Conservation (phyloP, 495 filamentous ascomycete species). For the Talaromyces borbonicus region DNA sequence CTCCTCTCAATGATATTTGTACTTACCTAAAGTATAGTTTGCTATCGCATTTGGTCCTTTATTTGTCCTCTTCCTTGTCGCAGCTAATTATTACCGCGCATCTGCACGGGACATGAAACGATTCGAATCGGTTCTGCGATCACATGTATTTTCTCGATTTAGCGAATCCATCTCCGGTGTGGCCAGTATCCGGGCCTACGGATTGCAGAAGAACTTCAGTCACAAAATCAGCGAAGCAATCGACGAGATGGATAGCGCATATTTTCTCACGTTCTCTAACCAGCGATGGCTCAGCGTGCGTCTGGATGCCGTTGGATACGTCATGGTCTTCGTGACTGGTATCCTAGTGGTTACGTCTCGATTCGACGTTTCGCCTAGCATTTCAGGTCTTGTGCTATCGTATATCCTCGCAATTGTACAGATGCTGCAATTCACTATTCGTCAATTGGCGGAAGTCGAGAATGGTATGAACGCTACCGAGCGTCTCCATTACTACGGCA, state of each 20-base stretch:
- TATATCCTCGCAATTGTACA: conserved; percentile 93
- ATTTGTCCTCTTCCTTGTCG: conserved; percentile 68
- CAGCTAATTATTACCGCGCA: conserved; percentile 78
- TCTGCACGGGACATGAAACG: conserved; percentile 92
- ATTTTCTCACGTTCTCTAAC: conserved; percentile 88
- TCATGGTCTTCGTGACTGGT: conserved; percentile 74
- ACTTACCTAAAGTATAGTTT: conserved; percentile 36
- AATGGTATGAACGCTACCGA: conserved; percentile 97
- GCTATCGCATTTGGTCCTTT: conserved; percentile 81
- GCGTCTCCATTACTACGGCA: conserved; percentile 87
- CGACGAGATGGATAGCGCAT: conserved; percentile 86
- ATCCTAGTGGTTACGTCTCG: conserved; percentile 89
- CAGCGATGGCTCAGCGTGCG: conserved; percentile 85
- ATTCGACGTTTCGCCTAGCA: conserved; percentile 78
- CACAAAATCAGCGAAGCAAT: conserved; percentile 57
- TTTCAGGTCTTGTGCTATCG: conserved; percentile 76
- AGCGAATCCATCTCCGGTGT: conserved; percentile 77
- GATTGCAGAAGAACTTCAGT: conserved; percentile 64
- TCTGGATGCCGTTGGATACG: conserved; percentile 72
- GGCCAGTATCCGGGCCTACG: conserved; percentile 81
- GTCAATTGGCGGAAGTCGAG: conserved; percentile 91
- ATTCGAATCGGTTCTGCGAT: conserved; percentile 81
- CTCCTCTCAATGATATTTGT: background rate
- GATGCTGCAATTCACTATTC: conserved; percentile 90
- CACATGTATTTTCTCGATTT: conserved; percentile 82